Evolutionary conservation across 2,329 filamentous ascomycete genomes (phyloP).

Genomic region (Pseudocercospora cruenta): DNA sequence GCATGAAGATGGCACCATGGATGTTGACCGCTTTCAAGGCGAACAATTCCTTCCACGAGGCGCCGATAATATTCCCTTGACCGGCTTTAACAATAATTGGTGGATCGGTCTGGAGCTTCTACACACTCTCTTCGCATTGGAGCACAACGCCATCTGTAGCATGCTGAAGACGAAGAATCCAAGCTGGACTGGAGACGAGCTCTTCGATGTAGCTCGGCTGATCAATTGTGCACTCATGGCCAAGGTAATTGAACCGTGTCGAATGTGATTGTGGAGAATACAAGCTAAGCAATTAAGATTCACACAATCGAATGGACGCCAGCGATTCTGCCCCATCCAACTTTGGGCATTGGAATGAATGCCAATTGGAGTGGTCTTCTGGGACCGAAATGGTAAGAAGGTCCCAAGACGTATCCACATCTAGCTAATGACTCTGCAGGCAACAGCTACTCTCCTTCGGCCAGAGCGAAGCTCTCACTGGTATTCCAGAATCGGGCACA

Average conservation of each 20-base stretch:
- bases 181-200: constrained; percentile 44
- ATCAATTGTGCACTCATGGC: constrained; percentile 54
- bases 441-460: constrained; percentile 13
- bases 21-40: constrained; percentile 40
- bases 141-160: constrained; percentile 53
- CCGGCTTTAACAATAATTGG: constrained; percentile 52
- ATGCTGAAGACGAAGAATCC: constrained; percentile 43
- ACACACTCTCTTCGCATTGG: constrained; percentile 52
- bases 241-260: constrained; percentile 33
- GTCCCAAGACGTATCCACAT: neutral
- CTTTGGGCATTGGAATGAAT: constrained; percentile 48
- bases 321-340: constrained; percentile 51
- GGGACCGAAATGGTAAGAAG: constrained; percentile 34
- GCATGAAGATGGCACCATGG: constrained; percentile 45
- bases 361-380: constrained; percentile 54
- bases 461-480: constrained; percentile 45
- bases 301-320: constrained; percentile 57
- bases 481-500: constrained; percentile 45
- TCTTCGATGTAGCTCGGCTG: constrained; percentile 51
- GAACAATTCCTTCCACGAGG: constrained; percentile 48
- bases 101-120: constrained; percentile 53
- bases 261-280: too few species aligned
- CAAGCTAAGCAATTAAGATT: constrained; percentile 33
- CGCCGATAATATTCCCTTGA: constrained; percentile 43
- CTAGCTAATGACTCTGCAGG: constrained; percentile 31